Evolutionary conservation across 495 filamentous ascomycete genomes (phyloP), one percentile per base, ranked within the genome.

Genomic region (Jackrogersella minutella): DNA sequence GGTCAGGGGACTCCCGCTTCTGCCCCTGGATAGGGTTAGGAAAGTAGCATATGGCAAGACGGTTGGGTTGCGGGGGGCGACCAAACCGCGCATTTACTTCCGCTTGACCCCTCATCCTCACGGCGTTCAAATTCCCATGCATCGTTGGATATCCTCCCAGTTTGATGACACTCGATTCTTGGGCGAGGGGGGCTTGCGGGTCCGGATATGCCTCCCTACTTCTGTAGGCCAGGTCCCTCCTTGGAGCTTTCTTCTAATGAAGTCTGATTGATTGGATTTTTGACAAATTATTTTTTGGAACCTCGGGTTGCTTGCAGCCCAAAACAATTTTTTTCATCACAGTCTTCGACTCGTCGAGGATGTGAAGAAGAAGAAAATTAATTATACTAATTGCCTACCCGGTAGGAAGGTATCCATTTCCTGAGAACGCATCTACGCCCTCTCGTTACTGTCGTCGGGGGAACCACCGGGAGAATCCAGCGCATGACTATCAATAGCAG

Each of bases 271-370:
- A 14, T 21, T 33, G 6, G 54, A 40, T 19, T 49, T 22, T 49
- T 55, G n/a, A 34, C 50, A 16, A 34, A 13, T 24, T 44, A 34
- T 46, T 58, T 64, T 58, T 58, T 22, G 30, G 16, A 16, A n/a
- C n/a, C 13, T 17, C 19, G 36, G 36, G 53, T 17, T 52, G 34
- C 47, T 28, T 26, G 53, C 21, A 37, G 47, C 62, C 47, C 37
- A 53, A 10, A 31, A 26, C 26, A 22, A 39, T 55, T 60, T 69
- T 69, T 69, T 69, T 69, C 66, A 65, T 69, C 41, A 33, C 30
- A 55, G 7, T 56, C 36, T 44, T 53, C 28, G 44, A 55, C 33
- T 56, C 17, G 17, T 49, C 57, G 50, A 22, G 61, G 62, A 60
- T 31, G 51, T 50, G 62, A 40, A 57, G 66, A 69, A 69, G 60